Conservation (phyloP, 2,329 filamentous ascomycete species). For the Colletotrichum sansevieriae region DNA sequence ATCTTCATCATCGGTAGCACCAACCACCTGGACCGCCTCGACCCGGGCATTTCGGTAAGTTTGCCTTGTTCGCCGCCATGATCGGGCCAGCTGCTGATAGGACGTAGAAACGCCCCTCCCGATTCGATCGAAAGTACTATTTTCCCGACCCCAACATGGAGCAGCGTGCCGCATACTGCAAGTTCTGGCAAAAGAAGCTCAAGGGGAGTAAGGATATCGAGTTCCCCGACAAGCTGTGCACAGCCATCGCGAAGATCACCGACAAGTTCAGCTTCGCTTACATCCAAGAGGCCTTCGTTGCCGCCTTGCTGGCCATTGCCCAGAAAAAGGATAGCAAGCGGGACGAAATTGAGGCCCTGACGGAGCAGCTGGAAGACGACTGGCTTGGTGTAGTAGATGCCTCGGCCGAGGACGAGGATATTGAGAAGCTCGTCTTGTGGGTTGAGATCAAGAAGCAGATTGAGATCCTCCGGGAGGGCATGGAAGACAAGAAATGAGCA, state of each 20-base stretch:
- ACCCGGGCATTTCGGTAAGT: constrained; percentile 71
- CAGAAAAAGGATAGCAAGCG: constrained; percentile 44
- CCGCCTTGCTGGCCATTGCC: constrained; percentile 71
- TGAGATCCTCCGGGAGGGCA: constrained; percentile 69
- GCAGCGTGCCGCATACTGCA: constrained; percentile 70
- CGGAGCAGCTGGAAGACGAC: constrained; percentile 51
- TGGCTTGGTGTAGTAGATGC: constrained; percentile 52
- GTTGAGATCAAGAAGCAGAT: constrained; percentile 74
- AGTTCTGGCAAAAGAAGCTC: constrained; percentile 73
- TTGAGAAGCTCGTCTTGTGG: constrained; percentile 69
- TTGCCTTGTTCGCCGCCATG: too few species aligned
- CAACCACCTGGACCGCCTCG: constrained; percentile 74
- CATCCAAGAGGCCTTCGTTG: constrained; percentile 77
- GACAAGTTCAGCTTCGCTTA: constrained; percentile 77
- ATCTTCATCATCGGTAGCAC: constrained; percentile 78
- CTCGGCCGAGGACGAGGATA: constrained; percentile 48
- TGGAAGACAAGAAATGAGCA: constrained; percentile 55
- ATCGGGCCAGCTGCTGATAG: background rate
- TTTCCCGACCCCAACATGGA: constrained; percentile 69
- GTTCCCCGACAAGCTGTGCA: constrained; percentile 70
- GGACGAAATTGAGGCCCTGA: constrained; percentile 47
- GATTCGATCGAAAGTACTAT: constrained; percentile 76
- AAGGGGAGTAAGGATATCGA: constrained; percentile 68
- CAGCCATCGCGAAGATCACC: constrained; percentile 72
- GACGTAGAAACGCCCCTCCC: constrained; percentile 69